Evolutionary conservation across 495 filamentous ascomycete genomes (phyloP).

Genomic region (Talaromyces wortmannii): DNA sequence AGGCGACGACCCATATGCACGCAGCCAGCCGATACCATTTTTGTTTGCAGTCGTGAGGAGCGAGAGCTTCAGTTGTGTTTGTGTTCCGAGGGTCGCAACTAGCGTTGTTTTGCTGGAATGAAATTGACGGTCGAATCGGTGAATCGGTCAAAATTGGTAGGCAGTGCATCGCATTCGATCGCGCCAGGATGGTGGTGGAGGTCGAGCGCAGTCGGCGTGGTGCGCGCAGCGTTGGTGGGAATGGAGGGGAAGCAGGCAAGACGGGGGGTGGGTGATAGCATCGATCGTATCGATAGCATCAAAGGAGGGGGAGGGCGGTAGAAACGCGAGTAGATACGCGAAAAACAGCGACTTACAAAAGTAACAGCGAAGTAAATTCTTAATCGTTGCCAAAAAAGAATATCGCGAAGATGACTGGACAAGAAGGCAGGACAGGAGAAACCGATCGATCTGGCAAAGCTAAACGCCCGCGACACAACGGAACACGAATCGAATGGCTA

Average conservation of each 20-base stretch:
- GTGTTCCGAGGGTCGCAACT: no score
- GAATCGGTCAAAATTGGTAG: no score
- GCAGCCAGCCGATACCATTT: no score
- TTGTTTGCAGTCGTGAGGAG: no score
- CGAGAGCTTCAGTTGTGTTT: no score
- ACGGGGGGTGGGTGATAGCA: neutral
- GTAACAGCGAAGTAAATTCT: neutral
- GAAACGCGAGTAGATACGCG: neutral
- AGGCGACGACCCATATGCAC: no score
- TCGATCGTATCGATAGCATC: neutral
- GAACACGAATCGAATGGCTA: slow-evolving; percentile 26
- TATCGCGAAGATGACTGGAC: neutral
- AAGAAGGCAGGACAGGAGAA: slow-evolving; percentile 19
- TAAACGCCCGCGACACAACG: slow-evolving; percentile 23
- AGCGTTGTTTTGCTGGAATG: no score
- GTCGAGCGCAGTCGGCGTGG: neutral
- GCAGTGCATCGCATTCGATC: no score
- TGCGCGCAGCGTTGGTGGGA: neutral
- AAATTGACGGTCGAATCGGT: no score
- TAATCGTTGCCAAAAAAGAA: slow-evolving; percentile 4
- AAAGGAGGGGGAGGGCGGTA: no score
- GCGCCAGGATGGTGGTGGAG: neutral
- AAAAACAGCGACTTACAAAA: slow-evolving; percentile 2
- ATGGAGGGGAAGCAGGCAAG: neutral
- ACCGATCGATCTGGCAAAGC: slow-evolving; percentile 12